These are phyloP conservation scores for Plasmodium gallinaceum DNA, from an alignment of 169 alveolate genomes.

Conservation along the genomic window DNA sequence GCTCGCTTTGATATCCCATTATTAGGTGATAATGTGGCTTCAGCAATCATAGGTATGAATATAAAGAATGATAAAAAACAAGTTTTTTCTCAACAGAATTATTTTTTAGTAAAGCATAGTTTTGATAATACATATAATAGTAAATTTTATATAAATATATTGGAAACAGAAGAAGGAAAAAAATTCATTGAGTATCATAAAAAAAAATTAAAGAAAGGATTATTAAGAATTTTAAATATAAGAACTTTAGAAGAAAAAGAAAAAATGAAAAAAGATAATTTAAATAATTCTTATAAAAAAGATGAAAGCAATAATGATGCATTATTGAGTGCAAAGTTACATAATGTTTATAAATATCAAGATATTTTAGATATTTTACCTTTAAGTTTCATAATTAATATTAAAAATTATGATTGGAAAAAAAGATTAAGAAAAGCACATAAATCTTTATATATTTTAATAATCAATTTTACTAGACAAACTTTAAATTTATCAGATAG, in stretches of 20 bases:
- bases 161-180: constrained; percentile 77
- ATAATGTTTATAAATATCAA: constrained; percentile 41
- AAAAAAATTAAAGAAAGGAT: constrained; percentile 64
- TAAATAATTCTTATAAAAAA: constrained; percentile 14
- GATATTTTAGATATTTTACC: constrained; percentile 77
- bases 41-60: constrained; percentile 73
- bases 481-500: constrained; percentile 74
- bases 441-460: constrained; percentile 86
- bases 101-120: constrained; percentile 72
- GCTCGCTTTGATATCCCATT: constrained; percentile 76
- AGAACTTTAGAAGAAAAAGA: constrained; percentile 73
- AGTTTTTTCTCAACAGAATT: constrained; percentile 53
- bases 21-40: constrained; percentile 72
- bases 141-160: constrained; percentile 63
- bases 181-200: constrained; percentile 72
- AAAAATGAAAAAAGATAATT: constrained; percentile 36
- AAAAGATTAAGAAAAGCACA: constrained; percentile 85
- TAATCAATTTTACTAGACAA: constrained; percentile 87
- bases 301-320: constrained; percentile 23
- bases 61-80: constrained; percentile 63
- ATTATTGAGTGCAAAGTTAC: constrained; percentile 8
- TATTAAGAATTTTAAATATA: constrained; percentile 43
- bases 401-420: constrained; percentile 84
- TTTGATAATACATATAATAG: constrained; percentile 75
- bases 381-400: constrained; percentile 76